phyloP scores from a whole-genome alignment of 768 basidiomycete genomes.

The Suillus clintonianus region DNA sequence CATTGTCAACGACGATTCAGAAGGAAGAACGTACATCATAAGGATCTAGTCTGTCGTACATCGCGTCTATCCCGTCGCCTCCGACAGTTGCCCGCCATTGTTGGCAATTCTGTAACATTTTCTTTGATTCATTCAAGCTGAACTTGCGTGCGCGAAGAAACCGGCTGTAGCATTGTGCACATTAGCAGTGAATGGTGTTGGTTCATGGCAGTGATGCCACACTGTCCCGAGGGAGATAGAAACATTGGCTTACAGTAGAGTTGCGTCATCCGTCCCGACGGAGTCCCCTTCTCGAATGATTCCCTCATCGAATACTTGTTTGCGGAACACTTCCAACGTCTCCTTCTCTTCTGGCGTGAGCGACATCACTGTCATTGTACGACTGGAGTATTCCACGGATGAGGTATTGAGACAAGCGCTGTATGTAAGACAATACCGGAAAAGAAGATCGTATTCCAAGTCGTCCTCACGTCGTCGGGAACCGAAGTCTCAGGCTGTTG shows the following conservation, averaged over 20 bases:
- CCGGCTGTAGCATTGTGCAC: conserved; percentile 47
- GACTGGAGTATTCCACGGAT: neutral
- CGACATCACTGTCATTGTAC: neutral
- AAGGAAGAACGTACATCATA: conserved; percentile 57
- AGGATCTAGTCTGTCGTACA: conserved; percentile 64
- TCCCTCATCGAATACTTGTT: conserved; percentile 51
- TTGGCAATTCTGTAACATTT: conserved; percentile 68
- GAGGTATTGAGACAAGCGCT: neutral
- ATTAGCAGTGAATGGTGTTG: conserved; percentile 1
- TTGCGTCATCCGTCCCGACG: conserved; percentile 61
- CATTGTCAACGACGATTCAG: neutral
- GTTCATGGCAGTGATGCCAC: neutral
- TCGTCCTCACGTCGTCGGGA: neutral
- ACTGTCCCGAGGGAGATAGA: neutral
- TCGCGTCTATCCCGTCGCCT: conserved; percentile 64
- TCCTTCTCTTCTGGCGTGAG: conserved; percentile 34
- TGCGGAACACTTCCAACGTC: conserved; percentile 50
- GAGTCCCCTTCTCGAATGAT: conserved; percentile 61
- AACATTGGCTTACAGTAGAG: conserved; percentile 60
- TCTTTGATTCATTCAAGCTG: conserved; percentile 56
- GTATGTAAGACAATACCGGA: neutral
- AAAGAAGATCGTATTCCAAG: neutral
- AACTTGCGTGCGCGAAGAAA: conserved; percentile 76
- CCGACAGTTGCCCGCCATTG: conserved; percentile 67
- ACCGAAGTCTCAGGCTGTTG: neutral